Conservation (phyloP, 805 yeast genomes). For the Wickerhamomyces tratensis region DNA sequence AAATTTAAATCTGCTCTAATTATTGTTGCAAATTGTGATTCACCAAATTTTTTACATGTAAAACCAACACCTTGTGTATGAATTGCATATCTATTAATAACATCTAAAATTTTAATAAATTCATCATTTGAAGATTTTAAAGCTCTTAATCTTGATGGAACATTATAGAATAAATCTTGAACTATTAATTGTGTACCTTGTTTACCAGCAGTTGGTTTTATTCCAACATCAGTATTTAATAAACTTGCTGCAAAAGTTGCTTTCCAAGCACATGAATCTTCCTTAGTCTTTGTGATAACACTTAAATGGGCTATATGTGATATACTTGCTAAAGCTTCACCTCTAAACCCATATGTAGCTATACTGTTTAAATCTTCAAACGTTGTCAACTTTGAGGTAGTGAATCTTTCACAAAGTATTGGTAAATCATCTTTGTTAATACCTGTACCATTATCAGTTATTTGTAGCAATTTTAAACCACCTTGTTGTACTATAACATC, state of each 20-base stretch:
- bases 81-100: slow-evolving; percentile 74
- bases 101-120: slow-evolving; percentile 66
- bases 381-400: slow-evolving; percentile 72
- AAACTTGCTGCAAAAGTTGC: slow-evolving; percentile 63
- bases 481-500: slow-evolving; percentile 87
- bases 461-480: slow-evolving; percentile 77
- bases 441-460: slow-evolving; percentile 86
- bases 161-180: slow-evolving; percentile 84
- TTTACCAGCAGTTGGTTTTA: slow-evolving; percentile 76
- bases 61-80: slow-evolving; percentile 65
- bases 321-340: slow-evolving; percentile 93
- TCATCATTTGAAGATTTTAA: slow-evolving; percentile 65
- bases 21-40: slow-evolving; percentile 54
- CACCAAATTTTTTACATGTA: slow-evolving; percentile 74
- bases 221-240: slow-evolving; percentile 33
- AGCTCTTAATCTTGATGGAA: slow-evolving; percentile 68
- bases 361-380: slow-evolving; percentile 71
- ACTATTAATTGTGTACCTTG: slow-evolving; percentile 79
- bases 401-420: slow-evolving; percentile 81
- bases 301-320: slow-evolving; percentile 81
- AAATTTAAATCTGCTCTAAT: slow-evolving; percentile 40
- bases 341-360: slow-evolving; percentile 87
- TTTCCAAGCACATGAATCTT: slow-evolving; percentile 59
- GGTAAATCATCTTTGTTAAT: slow-evolving; percentile 63
- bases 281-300: slow-evolving; percentile 63